Evolutionary conservation across 1,139 yeast species (phyloP).

Genomic region (Protomyces lactucae-debilis): DNA sequence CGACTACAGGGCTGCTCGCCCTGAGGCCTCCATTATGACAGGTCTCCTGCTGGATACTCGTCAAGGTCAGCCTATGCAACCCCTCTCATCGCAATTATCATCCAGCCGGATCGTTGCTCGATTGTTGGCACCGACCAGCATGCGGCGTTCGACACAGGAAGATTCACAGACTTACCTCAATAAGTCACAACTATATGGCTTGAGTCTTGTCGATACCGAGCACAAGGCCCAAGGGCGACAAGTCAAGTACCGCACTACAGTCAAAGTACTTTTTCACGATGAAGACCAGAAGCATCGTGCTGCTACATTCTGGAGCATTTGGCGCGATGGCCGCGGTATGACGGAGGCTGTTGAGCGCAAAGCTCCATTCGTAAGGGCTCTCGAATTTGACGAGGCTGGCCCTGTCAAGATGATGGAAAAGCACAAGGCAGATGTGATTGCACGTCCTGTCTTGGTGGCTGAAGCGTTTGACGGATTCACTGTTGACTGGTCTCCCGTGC

Average conservation of each 20-base stretch:
- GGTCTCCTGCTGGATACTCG: background rate
- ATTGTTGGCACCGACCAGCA: background rate
- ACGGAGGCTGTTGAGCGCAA: background rate
- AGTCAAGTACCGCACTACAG: background rate
- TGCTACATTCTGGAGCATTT: background rate
- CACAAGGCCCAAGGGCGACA: background rate
- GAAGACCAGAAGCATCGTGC: background rate
- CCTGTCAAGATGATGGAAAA: background rate
- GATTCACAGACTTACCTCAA: constrained; percentile 1
- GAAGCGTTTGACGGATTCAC: constrained; percentile 1
- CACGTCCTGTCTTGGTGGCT: background rate
- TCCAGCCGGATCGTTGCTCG: background rate
- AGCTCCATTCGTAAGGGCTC: background rate
- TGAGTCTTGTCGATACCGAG: background rate
- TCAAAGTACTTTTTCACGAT: background rate
- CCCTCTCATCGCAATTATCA: background rate
- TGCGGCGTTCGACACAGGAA: background rate
- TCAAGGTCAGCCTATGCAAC: background rate
- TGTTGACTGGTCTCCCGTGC: background rate
- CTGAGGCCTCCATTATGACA: background rate
- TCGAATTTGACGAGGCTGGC: background rate
- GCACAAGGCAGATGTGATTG: background rate
- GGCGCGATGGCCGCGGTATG: constrained; percentile 3
- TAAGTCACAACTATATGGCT: background rate
- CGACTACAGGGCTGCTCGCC: background rate